These are phyloP conservation scores for Wilcoxina mikolae DNA, from an alignment of 495 filamentous ascomycete species.

Conservation along the genomic window DNA sequence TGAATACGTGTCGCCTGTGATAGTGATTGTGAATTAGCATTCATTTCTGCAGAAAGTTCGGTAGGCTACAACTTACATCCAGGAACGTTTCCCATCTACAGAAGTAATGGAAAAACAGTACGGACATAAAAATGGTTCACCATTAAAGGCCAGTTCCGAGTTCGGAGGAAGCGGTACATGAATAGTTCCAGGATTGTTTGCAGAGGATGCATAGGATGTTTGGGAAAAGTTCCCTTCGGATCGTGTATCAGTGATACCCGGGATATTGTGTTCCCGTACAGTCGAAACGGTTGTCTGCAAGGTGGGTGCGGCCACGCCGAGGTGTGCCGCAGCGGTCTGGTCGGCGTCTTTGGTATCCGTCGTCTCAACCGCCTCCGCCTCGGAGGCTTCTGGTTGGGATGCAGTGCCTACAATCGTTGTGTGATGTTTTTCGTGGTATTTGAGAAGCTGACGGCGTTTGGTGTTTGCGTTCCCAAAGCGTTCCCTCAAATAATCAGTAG, in stretches of 20 bases:
- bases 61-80: conserved; percentile 15
- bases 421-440: conserved; percentile 17
- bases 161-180: conserved; percentile 12
- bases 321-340: too few species aligned
- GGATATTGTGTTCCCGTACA: not conserved
- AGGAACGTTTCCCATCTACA: not conserved
- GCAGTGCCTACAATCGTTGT: conserved; percentile 13
- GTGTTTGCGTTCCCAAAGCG: conserved; percentile 30
- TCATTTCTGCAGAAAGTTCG: not conserved
- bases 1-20: conserved; percentile 17
- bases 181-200: not conserved
- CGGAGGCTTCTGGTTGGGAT: not conserved
- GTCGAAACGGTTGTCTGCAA: not conserved
- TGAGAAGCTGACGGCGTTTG: conserved; percentile 21
- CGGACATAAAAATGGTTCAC: conserved; percentile 18
- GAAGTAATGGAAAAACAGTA: conserved; percentile 18
- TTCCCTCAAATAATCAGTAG: conserved; percentile 12
- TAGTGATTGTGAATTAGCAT: not conserved
- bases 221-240: conserved; percentile 10
- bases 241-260: not conserved
- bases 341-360: not conserved
- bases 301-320: too few species aligned
- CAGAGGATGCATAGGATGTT: conserved; percentile 16
- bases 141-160: not conserved
- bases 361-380: not conserved